These are phyloP conservation scores for Symbiotaphrina buchneri DNA, from an alignment of 495 filamentous ascomycete genomes.

Conservation along the genomic window DNA sequence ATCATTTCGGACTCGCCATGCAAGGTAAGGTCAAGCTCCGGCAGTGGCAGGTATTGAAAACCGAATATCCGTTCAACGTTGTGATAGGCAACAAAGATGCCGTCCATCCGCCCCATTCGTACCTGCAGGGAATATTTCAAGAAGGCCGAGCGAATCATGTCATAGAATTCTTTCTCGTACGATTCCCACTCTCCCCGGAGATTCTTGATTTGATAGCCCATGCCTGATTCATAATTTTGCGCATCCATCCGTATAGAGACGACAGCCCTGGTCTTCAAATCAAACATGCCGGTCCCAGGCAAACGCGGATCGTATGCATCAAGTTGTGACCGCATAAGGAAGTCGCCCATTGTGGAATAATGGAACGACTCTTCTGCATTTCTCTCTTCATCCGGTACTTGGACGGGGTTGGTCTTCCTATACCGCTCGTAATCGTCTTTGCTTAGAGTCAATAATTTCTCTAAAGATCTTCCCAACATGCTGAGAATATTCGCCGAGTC, in stretches of 20 bases:
- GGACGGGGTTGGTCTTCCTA: constrained; percentile 35
- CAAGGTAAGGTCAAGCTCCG: constrained; percentile 69
- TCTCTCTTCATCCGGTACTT: constrained; percentile 39
- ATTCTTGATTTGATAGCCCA: constrained; percentile 69
- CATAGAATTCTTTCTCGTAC: constrained; percentile 86
- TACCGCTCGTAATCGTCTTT: constrained; percentile 72
- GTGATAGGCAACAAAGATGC: constrained; percentile 95
- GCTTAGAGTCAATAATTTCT: constrained; percentile 75
- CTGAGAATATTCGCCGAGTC: constrained; percentile 69
- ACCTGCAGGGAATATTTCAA: constrained; percentile 94
- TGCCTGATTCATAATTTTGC: constrained; percentile 41
- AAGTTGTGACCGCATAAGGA: constrained; percentile 88
- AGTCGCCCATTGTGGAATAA: constrained; percentile 72
- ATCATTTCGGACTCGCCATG: constrained; percentile 43
- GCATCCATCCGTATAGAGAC: constrained; percentile 75
- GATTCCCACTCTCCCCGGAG: constrained; percentile 62
- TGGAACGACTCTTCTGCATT: constrained; percentile 56
- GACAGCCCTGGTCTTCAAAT: constrained; percentile 88
- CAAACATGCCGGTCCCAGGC: constrained; percentile 87
- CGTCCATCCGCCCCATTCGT: constrained; percentile 92
- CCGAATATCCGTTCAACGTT: constrained; percentile 91
- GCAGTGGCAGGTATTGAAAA: constrained; percentile 76
- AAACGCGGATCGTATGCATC: constrained; percentile 76
- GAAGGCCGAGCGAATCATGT: constrained; percentile 90
- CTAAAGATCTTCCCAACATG: constrained; percentile 85